Conservation (phyloP, 2,329 filamentous ascomycete genomes). For the Epichloe festucae region DNA sequence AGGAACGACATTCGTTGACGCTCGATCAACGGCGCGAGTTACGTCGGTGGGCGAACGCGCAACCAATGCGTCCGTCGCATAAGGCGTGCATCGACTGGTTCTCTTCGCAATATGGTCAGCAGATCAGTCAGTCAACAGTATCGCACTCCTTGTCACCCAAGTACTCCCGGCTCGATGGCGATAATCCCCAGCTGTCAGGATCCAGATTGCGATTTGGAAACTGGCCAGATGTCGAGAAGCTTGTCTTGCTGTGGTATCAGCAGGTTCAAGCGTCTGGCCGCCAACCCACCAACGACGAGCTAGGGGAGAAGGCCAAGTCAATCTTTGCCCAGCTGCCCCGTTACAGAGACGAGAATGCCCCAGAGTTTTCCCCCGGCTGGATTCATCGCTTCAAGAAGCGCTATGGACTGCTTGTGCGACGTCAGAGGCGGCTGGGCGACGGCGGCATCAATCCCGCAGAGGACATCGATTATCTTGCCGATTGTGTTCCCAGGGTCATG, state of each 20-base stretch:
- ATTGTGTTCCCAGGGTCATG: conserved; percentile 48
- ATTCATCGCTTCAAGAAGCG: conserved; percentile 53
- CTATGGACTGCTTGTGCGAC: conserved; percentile 43
- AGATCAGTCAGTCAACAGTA: conserved; percentile 50
- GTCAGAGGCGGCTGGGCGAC: conserved; percentile 40
- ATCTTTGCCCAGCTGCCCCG: conserved; percentile 46
- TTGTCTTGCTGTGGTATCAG: conserved; percentile 43
- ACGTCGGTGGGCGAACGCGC: conserved; percentile 45
- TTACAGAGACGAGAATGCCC: conserved; percentile 46
- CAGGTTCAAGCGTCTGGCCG: conserved; percentile 38
- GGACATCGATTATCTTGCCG: conserved; percentile 46
- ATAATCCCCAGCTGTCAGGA: conserved; percentile 46
- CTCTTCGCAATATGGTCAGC: conserved; percentile 41
- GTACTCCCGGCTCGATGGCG: conserved; percentile 47
- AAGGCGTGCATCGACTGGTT: conserved; percentile 54
- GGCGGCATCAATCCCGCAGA: conserved; percentile 35
- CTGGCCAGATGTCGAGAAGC: conserved; percentile 50
- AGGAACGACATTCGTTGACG: conserved; percentile 46
- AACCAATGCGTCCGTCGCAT: conserved; percentile 43
- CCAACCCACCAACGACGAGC: conserved; percentile 48
- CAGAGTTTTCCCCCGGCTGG: conserved; percentile 53
- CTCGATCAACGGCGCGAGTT: conserved; percentile 49
- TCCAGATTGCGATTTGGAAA: conserved; percentile 50
- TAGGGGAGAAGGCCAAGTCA: conserved; percentile 47
- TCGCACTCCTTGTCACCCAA: conserved; percentile 49